phyloP scores from a whole-genome alignment of 176 grass and related monocot species.

The Juncus inflexus region DNA sequence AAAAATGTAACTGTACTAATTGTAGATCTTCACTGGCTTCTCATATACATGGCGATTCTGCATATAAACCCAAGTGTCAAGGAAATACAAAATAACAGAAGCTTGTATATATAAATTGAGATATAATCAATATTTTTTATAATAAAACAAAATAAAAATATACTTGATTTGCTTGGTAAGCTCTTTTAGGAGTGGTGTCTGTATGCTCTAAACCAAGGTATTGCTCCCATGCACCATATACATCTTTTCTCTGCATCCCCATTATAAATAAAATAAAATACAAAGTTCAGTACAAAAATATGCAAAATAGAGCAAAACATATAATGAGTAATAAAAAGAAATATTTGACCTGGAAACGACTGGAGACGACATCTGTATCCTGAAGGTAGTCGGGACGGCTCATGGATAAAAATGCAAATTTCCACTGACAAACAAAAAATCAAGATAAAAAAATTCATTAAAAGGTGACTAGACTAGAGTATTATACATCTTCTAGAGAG shows the following conservation, averaged over 20 bases:
- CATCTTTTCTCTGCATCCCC: slow-evolving; percentile 71
- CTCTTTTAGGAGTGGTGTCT: slow-evolving; percentile 84
- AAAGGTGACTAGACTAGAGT: no score
- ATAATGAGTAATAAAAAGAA: slow-evolving; percentile 14
- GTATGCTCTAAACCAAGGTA: slow-evolving; percentile 93
- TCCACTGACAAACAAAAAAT: slow-evolving; percentile 51
- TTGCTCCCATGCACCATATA: slow-evolving; percentile 97
- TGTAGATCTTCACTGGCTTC: slow-evolving; percentile 84
- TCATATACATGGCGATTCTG: slow-evolving; percentile 79
- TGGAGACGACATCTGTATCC: slow-evolving; percentile 72
- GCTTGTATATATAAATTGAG: background rate
- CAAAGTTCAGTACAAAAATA: slow-evolving; percentile 22
- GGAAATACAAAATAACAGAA: background rate
- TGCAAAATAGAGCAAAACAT: slow-evolving; percentile 13
- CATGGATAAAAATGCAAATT: slow-evolving; percentile 84
- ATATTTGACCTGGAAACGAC: slow-evolving; percentile 62
- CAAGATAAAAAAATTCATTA: background rate
- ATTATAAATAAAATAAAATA: slow-evolving; percentile 10
- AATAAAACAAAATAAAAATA: slow-evolving; percentile 18
- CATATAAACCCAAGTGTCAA: slow-evolving; percentile 25
- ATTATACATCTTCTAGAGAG: background rate
- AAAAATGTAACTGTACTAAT: slow-evolving; percentile 28
- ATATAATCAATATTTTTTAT: background rate
- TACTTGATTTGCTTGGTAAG: slow-evolving; percentile 71
- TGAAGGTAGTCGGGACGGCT: slow-evolving; percentile 77